Evolutionary conservation across 495 filamentous ascomycete genomes (phyloP), one percentile per base, ranked within the genome.

Genomic region (Annulohypoxylon bovei): DNA sequence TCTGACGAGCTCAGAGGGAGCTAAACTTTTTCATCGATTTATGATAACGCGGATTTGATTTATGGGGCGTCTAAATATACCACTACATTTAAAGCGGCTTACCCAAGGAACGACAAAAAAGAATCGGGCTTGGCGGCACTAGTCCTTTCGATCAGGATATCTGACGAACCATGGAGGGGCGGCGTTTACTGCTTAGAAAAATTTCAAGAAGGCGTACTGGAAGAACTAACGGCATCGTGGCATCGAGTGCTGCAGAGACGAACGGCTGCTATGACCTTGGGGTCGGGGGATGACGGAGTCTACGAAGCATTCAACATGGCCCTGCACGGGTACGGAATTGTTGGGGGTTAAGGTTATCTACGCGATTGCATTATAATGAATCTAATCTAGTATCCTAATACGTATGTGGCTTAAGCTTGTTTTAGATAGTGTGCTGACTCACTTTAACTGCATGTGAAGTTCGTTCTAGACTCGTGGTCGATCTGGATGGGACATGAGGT

Each of bases 41-140:
- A 57, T 62, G 11, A 39, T 30, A 55, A 18, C 37, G 60, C 55
- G 60, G 20, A 20, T 56, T 67, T 72, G 46, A 33, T 65, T 68
- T 62, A 49, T 7, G 46, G 64, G 70, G 70, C 64, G 65, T 68
- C 65, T 9, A 30, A 62, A 46, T 68, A 72, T 72, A 72, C 70
- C 70, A 61, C 49, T 53, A 32, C 44, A 23, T 14, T 61, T 61
- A 62, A 30, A 64, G 35, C 42, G 59, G 46, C 22, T 64, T 56
- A 47, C 39, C 16, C 12, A 33, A 44, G 54, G 67, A 37, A 61
- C 35, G 60, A 62, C 59, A 61, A 53, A 12, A 53, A 65, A 18
- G 11, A 53, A 18, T 23, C 27, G 40, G 61, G 12, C 28, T 67
- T 18, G 54, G 37, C 37, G 59, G 44, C 14, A 49, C 16, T 12